phyloP scores from a whole-genome alignment of 805 yeast genomes.

The Ogataea salicorniae region DNA sequence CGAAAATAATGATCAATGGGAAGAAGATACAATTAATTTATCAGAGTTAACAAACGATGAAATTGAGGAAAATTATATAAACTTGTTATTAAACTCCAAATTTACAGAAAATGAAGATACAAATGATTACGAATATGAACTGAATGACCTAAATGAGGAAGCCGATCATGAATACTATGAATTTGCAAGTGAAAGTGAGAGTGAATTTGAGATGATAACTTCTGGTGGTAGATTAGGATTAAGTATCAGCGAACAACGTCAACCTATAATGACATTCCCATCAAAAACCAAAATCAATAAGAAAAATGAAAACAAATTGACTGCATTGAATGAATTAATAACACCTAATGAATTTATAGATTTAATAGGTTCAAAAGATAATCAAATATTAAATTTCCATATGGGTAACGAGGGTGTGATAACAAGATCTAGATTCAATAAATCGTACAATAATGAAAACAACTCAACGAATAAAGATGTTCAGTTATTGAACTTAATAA shows the following conservation, averaged over 20 bases:
- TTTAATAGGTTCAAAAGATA: conserved; percentile 21
- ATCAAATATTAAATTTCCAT: conserved; percentile 28
- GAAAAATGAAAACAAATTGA: background rate
- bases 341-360: conserved; percentile 21
- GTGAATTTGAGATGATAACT: conserved; percentile 5
- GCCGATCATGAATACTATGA: conserved; percentile 8
- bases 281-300: too few species aligned
- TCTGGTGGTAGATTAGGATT: background rate
- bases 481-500: conserved; percentile 15
- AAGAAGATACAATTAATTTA: conserved; percentile 1
- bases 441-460: conserved; percentile 19
- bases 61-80: conserved; percentile 6
- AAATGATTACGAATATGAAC: conserved; percentile 7
- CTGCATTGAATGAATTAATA: conserved; percentile 15
- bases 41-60: conserved; percentile 7
- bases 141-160: conserved; percentile 3
- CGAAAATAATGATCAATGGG: too few species aligned
- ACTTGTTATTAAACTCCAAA: conserved; percentile 7
- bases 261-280: too few species aligned
- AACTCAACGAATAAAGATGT: conserved; percentile 19
- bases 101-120: conserved; percentile 10
- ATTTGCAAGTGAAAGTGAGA: conserved; percentile 10
- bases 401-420: conserved; percentile 11
- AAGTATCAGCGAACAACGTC: too few species aligned
- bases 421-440: conserved; percentile 28